Evolutionary conservation across 768 basidiomycete species (phyloP).

Genomic region (Suillus cothurnatus): DNA sequence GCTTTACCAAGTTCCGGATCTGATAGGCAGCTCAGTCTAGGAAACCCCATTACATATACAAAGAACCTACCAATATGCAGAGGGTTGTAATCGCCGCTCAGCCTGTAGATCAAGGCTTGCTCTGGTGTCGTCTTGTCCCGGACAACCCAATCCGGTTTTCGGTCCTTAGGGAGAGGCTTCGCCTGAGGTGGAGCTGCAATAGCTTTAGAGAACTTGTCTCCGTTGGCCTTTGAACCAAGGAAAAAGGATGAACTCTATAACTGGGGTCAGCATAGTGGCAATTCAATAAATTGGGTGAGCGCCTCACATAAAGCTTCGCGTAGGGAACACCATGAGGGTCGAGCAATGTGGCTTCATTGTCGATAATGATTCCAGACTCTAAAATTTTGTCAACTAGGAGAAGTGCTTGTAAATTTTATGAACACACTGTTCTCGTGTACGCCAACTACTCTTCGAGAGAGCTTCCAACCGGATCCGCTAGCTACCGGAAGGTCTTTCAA

Average conservation of each 20-base stretch:
- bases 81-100: slow-evolving; percentile 81
- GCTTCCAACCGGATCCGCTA: slow-evolving; percentile 80
- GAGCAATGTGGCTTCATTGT: slow-evolving; percentile 61
- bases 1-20: slow-evolving; percentile 75
- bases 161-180: slow-evolving; percentile 62
- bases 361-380: slow-evolving; percentile 80
- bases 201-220: slow-evolving; percentile 60
- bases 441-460: slow-evolving; percentile 64
- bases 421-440: slow-evolving; percentile 81
- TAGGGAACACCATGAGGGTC: slow-evolving; percentile 62
- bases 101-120: slow-evolving; percentile 71
- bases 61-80: slow-evolving; percentile 62
- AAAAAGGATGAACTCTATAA: slow-evolving; percentile 65
- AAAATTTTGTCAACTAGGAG: slow-evolving; percentile 5
- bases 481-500: slow-evolving; percentile 75
- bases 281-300: slow-evolving; percentile 16
- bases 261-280: not conserved
- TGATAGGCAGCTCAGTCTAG: slow-evolving; percentile 24
- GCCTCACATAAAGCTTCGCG: slow-evolving; percentile 59
- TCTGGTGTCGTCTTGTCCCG: slow-evolving; percentile 63
- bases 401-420: not conserved
- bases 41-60: not conserved
- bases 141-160: slow-evolving; percentile 61
- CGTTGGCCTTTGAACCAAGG: slow-evolving; percentile 66
- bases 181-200: slow-evolving; percentile 63